Evolutionary conservation across 1,139 yeast genomes (phyloP), one percentile per base, ranked within the genome.

Genomic region (Geotrichum armillariae): DNA sequence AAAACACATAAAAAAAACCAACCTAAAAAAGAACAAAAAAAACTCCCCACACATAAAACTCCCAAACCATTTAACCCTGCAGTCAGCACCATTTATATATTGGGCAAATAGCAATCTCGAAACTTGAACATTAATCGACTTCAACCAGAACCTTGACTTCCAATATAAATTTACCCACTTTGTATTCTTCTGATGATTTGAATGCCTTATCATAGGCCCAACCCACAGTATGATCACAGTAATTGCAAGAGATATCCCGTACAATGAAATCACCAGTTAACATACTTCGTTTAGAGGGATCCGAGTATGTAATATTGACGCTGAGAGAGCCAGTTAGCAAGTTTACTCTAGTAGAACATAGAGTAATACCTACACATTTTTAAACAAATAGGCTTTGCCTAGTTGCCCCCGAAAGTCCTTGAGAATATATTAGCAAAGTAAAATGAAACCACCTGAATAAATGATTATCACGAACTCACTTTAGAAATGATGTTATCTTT

Each of bases 101-200:
- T 7, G 29, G 29, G 11, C n/a, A n/a, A n/a, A n/a, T n/a, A n/a
- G n/a, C n/a, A n/a, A n/a, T n/a, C n/a, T n/a, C n/a, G n/a, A n/a
- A n/a, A n/a, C n/a, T n/a, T n/a, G n/a, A n/a, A n/a, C n/a, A n/a
- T 31, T 31, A 31, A 5, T 31, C 16, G 16, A 51, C 41, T 21
- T 48, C 49, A 12, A 37, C 32, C 44, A 63, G 40, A 12, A 58
- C 58, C 47, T 58, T 57, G 22, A 66, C 70, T 68, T 87, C 95
- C 63, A 88, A 80, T 42, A 87, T 91, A 65, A 71, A 87, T 64
- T 83, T 83, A 45, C 90, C 89, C 63, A 83, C 93, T 65, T 89
- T 88, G 66, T 88, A 88, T 54, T 73, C 71, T 66, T 88, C 89
- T 23, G 71, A 63, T 47, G 69, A 67, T 41, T 73, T 71, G 55